Percentiles rank a stretch among this genome's conserved stretches.
Conservation (phyloP, 441 rosid genomes). For the Croton laevigatus region DNA sequence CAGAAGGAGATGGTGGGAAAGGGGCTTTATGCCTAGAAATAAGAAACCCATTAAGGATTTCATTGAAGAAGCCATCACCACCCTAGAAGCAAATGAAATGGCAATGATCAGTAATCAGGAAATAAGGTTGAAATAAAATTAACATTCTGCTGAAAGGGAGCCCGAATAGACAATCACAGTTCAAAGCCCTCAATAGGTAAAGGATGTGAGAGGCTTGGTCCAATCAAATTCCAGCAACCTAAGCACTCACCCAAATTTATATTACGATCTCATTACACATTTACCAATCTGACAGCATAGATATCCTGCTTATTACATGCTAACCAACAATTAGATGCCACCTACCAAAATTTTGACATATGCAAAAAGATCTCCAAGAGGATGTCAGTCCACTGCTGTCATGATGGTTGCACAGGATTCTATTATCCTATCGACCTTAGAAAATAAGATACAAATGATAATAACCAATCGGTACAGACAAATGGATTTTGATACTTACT, state of each 20-base stretch:
- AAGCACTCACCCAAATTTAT: neutral
- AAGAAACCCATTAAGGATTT: constrained; percentile 85
- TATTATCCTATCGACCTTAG: neutral
- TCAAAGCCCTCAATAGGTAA: neutral
- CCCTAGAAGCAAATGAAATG: constrained; percentile 51
- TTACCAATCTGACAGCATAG: neutral
- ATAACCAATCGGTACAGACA: neutral
- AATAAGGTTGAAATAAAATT: neutral
- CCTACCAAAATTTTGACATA: neutral
- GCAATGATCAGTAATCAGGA: constrained; percentile 13
- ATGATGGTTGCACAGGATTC: neutral
- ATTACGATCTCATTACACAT: constrained; percentile 1
- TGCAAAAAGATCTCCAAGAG: neutral
- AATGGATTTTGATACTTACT: constrained; percentile 47
- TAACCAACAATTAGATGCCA: neutral
- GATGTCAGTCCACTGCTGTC: neutral
- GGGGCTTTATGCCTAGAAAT: constrained; percentile 75
- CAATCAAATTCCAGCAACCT: constrained; percentile 3
- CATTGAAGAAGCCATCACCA: constrained; percentile 97
- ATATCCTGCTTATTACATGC: neutral
- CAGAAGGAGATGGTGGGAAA: constrained; percentile 68
- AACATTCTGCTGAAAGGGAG: constrained; percentile 7
- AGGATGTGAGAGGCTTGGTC: constrained; percentile 3
- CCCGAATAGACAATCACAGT: neutral
- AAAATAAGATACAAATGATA: neutral